Base-by-base conservation (phyloP, 129 eudicot genomes). In the Chrysanthemum seticuspe region DNA sequence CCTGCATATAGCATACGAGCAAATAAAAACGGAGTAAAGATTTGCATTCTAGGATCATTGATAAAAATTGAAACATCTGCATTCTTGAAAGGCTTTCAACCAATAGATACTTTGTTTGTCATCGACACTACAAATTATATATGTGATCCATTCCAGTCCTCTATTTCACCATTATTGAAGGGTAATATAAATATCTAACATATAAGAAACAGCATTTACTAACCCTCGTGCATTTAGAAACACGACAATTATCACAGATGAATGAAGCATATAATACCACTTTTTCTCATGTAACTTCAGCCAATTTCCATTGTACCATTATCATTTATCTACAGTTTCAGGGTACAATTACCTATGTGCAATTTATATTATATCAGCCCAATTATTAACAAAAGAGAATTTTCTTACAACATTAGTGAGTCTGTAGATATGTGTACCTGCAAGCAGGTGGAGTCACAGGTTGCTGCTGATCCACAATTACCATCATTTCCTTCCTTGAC, bases 401-500 rank as follows among this genome's bases (percentile, higher is more conserved):
- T 40, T 52, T 62, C 57, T 48, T 44, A 21, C 61, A 72, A 78
- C 52, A 55, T 15, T 63, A 64, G 65, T 75, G 51, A 40, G 62
- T 59, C 29, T n/a, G 14, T 29, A 16, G 66, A 73, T 61, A 64
- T 52, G 56, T 7, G 49, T 70, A 92, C 98, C 97, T 93, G 98
- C 85, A 93, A 76, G 84, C 98, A 93, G 13, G 85, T 75, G 52
- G 92, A 90, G 81, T 93, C 98, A 56, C 97, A 93, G 6, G 76
- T 76, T 47, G 97, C 96, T 67, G 93, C 67, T 44, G 89, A 88
- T 58, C 98, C 98, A 40, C 75, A 87, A 48, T 93, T 93, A 59
- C 98, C 98, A 61, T 93, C 98, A 71, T 90, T 81, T 16, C 98
- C 98, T 77, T 84, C 81, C 79, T 79, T 93, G 3, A 93, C 97